Conservation (phyloP, 352 stramenopile genomes). For the Plasmopara muralis region DNA sequence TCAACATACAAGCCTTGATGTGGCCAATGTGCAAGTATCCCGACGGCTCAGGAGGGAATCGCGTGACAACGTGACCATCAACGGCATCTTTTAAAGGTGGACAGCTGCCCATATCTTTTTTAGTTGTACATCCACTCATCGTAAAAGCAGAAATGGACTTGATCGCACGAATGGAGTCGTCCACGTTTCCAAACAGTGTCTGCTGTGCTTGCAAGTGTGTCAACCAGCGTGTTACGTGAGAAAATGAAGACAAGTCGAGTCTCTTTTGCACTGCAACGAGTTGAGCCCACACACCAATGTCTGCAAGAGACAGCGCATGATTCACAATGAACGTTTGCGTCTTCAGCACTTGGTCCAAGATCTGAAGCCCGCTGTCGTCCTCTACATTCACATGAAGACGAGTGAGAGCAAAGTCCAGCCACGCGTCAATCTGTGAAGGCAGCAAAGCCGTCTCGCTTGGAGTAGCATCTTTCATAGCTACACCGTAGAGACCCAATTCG, state of each 20-base stretch:
- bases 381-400: constrained; percentile 33
- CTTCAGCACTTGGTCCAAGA: constrained; percentile 86
- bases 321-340: constrained; percentile 92
- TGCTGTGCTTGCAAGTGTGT: constrained; percentile 48
- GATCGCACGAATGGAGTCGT: constrained; percentile 44
- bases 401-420: constrained; percentile 89
- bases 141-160: constrained; percentile 24
- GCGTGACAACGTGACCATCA: constrained; percentile 93
- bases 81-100: constrained; percentile 91
- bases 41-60: constrained; percentile 97
- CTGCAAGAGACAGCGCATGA: constrained; percentile 90
- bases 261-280: constrained; percentile 41
- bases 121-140: constrained; percentile 2
- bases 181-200: constrained; percentile 47
- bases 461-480: constrained; percentile 42
- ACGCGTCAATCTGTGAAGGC: constrained; percentile 84
- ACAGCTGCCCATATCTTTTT: constrained; percentile 86
- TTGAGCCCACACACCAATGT: constrained; percentile 91
- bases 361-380: constrained; percentile 47
- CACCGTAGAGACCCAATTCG: constrained; percentile 50
- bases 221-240: constrained; percentile 75
- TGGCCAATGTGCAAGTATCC: constrained; percentile 99
- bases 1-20: constrained; percentile 98
- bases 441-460: constrained; percentile 19
- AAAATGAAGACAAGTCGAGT: constrained; percentile 42